Evolutionary conservation across 164 flowering plant species (phyloP).

Genomic region (Vitis rupestris): DNA sequence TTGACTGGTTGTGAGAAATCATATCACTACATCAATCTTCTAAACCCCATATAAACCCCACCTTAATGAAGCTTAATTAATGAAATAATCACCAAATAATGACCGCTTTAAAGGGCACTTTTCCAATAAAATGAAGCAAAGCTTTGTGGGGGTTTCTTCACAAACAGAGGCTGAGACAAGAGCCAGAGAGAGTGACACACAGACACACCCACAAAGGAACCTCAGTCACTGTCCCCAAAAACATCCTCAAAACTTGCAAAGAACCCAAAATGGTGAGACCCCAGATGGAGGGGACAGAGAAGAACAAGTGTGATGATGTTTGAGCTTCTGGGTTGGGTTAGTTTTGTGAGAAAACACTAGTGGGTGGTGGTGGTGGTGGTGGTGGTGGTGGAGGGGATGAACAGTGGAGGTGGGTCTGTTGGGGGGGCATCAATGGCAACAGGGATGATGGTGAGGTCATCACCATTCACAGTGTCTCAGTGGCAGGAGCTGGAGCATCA

Average conservation of each 20-base stretch:
- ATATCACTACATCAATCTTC: too few species aligned
- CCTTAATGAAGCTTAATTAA: too few species aligned
- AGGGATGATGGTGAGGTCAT: slow-evolving; percentile 19
- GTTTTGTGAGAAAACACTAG: not conserved
- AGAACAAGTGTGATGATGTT: slow-evolving; percentile 19
- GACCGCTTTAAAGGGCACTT: too few species aligned
- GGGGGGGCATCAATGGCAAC: slow-evolving; percentile 9
- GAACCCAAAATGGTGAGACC: slow-evolving; percentile 6
- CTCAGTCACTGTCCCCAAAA: not conserved
- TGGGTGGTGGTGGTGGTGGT: slow-evolving; percentile 11
- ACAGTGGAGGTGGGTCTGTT: not conserved
- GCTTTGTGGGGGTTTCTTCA: too few species aligned
- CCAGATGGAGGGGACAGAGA: slow-evolving; percentile 11
- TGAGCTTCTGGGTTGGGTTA: slow-evolving; percentile 9
- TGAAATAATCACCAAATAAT: too few species aligned
- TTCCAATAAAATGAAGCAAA: too few species aligned
- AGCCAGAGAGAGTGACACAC: not conserved
- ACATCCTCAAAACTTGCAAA: too few species aligned
- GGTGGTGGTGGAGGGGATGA: slow-evolving; percentile 6
- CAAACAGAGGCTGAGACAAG: too few species aligned
- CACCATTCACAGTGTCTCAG: slow-evolving; percentile 46
- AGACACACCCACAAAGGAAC: not conserved
- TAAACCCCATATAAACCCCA: too few species aligned
- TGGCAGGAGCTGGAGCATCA: slow-evolving; percentile 56
- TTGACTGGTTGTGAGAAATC: too few species aligned